phyloP scores from a whole-genome alignment of 108 stramenopile genomes.

The Fistulifera pelliculosa region DNA sequence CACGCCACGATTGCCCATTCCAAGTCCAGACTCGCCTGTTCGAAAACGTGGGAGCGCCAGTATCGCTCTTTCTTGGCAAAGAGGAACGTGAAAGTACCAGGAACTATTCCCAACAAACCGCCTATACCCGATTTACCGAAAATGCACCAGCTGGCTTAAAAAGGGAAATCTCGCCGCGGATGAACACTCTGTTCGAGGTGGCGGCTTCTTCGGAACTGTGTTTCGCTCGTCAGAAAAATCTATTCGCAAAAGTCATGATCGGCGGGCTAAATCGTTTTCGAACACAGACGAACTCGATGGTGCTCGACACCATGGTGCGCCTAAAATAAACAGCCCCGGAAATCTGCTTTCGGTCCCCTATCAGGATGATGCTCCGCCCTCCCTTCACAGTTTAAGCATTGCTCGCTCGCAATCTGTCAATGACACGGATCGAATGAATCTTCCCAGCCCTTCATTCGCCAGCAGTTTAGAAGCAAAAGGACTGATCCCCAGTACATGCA shows the following conservation, averaged over 20 bases:
- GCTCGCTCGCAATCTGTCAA: neutral
- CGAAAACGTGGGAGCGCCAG: constrained; percentile 6
- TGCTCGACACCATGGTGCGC: constrained; percentile 7
- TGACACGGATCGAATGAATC: neutral
- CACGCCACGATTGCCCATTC: neutral
- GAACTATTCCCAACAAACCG: neutral
- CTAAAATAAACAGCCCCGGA: constrained; percentile 1
- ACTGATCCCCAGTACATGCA: neutral
- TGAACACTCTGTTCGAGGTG: constrained; percentile 14
- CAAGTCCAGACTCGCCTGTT: neutral
- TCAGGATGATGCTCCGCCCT: neutral
- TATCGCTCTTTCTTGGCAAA: constrained; percentile 6
- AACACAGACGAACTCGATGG: constrained; percentile 9
- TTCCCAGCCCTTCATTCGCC: neutral
- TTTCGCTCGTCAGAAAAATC: neutral
- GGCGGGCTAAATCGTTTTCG: neutral
- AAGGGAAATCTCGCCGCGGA: neutral
- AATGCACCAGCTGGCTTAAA: neutral
- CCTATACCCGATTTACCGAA: neutral
- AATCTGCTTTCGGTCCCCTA: neutral
- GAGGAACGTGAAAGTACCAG: neutral
- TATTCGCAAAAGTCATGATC: neutral
- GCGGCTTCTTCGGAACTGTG: constrained; percentile 5
- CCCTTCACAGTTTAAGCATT: neutral
- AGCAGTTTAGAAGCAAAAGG: neutral